phyloP scores from a whole-genome alignment of 176 grass and related monocot species.

The Oryza longistaminata region DNA sequence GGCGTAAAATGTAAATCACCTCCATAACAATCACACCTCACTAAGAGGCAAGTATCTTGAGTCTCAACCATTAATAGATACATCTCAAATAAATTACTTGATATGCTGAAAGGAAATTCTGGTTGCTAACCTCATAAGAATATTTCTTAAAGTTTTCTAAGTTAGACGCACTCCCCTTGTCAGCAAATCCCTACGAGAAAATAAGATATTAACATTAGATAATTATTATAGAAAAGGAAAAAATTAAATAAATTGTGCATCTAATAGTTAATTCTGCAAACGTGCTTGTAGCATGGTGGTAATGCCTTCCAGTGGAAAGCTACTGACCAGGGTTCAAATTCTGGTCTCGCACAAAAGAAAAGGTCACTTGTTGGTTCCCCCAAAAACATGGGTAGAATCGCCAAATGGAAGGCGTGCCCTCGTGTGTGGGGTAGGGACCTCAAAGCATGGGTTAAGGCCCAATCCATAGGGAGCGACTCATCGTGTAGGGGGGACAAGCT shows the following conservation, averaged over 20 bases:
- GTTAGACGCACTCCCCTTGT: slow-evolving; percentile 41
- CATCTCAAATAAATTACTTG: background rate
- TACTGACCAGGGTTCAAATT: too few species aligned
- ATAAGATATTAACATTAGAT: slow-evolving; percentile 16
- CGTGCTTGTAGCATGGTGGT: too few species aligned
- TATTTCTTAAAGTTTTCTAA: slow-evolving; percentile 44
- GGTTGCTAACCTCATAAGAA: slow-evolving; percentile 45
- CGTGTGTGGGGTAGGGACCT: too few species aligned
- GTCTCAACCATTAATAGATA: background rate
- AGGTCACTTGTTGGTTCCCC: too few species aligned
- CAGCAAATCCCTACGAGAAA: slow-evolving; percentile 40
- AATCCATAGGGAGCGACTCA: too few species aligned
- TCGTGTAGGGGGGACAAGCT: too few species aligned
- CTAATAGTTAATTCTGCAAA: background rate
- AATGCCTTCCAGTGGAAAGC: too few species aligned
- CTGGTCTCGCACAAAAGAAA: too few species aligned
- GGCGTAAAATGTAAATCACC: background rate
- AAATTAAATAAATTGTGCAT: background rate
- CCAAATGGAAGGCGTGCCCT: too few species aligned
- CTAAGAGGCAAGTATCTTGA: background rate
- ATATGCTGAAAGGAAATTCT: slow-evolving; percentile 24
- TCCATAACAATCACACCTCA: slow-evolving; percentile 21
- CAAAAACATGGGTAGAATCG: too few species aligned
- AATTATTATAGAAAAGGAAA: slow-evolving; percentile 14
- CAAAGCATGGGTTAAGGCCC: too few species aligned